Conservation (phyloP, 192 early-diverging fungal species). For the Helicostylum pulchrum region DNA sequence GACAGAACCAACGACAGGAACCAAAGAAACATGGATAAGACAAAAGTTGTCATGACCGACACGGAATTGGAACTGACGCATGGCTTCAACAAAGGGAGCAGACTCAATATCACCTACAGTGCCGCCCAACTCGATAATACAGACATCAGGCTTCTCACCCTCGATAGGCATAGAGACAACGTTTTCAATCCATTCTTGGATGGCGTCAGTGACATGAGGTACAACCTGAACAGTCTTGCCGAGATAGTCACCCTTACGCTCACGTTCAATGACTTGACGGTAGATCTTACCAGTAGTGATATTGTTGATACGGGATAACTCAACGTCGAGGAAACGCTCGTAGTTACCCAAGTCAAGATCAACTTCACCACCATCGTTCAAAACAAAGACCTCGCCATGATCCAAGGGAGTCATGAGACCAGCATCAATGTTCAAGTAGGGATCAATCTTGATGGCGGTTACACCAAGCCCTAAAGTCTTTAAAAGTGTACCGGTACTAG, state of each 20-base stretch:
- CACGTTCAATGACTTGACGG: slow-evolving; percentile 91
- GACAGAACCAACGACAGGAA: slow-evolving; percentile 95
- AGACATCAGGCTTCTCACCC: slow-evolving; percentile 87
- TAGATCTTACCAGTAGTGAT: slow-evolving; percentile 99
- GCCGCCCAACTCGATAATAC: slow-evolving; percentile 97
- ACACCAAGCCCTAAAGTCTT: slow-evolving; percentile 90
- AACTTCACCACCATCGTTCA: slow-evolving; percentile 98
- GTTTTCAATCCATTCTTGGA: slow-evolving; percentile 98
- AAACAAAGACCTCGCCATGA: slow-evolving; percentile 98
- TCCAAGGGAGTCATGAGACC: slow-evolving; percentile 96
- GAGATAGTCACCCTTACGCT: slow-evolving; percentile 90
- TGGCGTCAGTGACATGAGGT: slow-evolving; percentile 95
- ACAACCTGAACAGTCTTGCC: slow-evolving; percentile 99
- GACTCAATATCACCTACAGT: slow-evolving; percentile 99
- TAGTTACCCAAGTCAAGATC: slow-evolving; percentile 99
- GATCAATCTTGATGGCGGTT: slow-evolving; percentile 99
- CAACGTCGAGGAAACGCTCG: slow-evolving; percentile 95
- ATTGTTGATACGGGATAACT: slow-evolving; percentile 94
- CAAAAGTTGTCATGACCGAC: slow-evolving; percentile 98
- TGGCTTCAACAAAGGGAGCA: slow-evolving; percentile 98
- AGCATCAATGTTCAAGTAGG: slow-evolving; percentile 99
- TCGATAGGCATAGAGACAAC: slow-evolving; percentile 89
- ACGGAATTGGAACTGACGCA: slow-evolving; percentile 99
- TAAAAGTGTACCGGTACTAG: slow-evolving; percentile 91
- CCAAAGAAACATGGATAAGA: slow-evolving; percentile 94